phyloP scores from a whole-genome alignment of 1,284 basidiomycete genomes.

The Fomitopsis betulina region DNA sequence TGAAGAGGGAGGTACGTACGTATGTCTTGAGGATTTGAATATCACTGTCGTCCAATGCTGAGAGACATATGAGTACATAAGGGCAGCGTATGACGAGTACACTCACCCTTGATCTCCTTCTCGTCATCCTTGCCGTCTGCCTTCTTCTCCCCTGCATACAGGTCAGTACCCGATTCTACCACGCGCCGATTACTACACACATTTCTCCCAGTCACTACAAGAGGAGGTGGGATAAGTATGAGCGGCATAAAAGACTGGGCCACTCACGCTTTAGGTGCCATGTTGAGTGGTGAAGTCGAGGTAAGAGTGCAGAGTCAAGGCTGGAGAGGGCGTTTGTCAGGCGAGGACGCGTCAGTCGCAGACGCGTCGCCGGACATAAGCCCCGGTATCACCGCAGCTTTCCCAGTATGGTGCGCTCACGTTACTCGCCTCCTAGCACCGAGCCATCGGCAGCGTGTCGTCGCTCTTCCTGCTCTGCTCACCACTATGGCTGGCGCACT shows the following conservation, averaged over 20 bases:
- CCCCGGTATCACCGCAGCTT: constrained; percentile 1
- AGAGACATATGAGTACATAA: constrained; percentile 12
- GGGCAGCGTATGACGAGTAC: not conserved
- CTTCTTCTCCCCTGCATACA: constrained; percentile 71
- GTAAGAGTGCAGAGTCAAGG: not conserved
- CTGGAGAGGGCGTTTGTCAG: constrained; percentile 5
- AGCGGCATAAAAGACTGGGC: not conserved
- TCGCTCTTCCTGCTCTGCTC: constrained; percentile 9
- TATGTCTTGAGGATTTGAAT: constrained; percentile 99
- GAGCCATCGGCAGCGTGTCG: not conserved
- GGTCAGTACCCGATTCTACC: constrained; percentile 2
- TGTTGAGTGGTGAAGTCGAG: constrained; percentile 26
- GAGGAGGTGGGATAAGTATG: constrained; percentile 3
- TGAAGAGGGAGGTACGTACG: constrained; percentile 35
- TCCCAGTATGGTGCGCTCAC: not conserved
- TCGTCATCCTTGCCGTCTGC: constrained; percentile 72
- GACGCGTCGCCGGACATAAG: not conserved
- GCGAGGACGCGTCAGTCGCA: constrained; percentile 29
- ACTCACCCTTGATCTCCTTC: constrained; percentile 84
- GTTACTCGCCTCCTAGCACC: not conserved
- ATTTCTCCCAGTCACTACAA: constrained; percentile 93
- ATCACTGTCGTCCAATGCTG: constrained; percentile 95
- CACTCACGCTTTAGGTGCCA: constrained; percentile 82
- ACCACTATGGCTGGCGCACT: constrained; percentile 83
- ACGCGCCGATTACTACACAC: constrained; percentile 40